These are phyloP conservation scores for Cavenderia fasciculata DNA, from an alignment of 78 protist species.

Conservation along the genomic window DNA sequence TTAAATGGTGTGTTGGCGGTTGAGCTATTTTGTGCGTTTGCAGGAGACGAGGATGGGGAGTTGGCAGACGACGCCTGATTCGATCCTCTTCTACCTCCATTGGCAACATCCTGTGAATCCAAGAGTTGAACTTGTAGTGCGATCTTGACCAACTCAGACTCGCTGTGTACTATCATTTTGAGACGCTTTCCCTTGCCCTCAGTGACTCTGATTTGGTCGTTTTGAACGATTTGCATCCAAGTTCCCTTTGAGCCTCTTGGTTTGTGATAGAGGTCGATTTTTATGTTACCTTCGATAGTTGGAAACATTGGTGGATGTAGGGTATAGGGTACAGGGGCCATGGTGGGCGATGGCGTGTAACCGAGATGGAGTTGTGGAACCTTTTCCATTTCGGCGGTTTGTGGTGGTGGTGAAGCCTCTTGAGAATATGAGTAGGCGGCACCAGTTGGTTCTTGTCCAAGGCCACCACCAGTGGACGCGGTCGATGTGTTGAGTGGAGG, in stretches of 20 bases:
- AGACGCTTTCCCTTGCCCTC: constrained; percentile 79
- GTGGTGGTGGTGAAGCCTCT: too few relatives aligned
- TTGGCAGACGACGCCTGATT: background rate
- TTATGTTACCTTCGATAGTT: constrained; percentile 17
- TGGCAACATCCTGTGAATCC: constrained; percentile 7
- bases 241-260: constrained; percentile 81
- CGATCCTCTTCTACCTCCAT: background rate
- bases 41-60: background rate
- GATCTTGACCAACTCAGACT: constrained; percentile 36
- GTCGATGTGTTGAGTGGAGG: too few relatives aligned
- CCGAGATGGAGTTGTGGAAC: too few relatives aligned
- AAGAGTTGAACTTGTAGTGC: constrained; percentile 62
- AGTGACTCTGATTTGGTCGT: constrained; percentile 75
- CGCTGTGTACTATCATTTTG: constrained; percentile 71
- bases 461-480: too few relatives aligned
- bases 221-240: constrained; percentile 47
- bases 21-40: background rate
- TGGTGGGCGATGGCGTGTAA: too few relatives aligned
- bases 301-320: too few relatives aligned
- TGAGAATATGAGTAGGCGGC: too few relatives aligned
- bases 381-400: too few relatives aligned
- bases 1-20: background rate
- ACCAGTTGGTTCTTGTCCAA: too few relatives aligned
- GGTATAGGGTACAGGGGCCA: too few relatives aligned
- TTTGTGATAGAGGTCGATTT: constrained; percentile 72